Conservation (phyloP, 2,329 filamentous ascomycete genomes). For the Daldinia sp. region DNA sequence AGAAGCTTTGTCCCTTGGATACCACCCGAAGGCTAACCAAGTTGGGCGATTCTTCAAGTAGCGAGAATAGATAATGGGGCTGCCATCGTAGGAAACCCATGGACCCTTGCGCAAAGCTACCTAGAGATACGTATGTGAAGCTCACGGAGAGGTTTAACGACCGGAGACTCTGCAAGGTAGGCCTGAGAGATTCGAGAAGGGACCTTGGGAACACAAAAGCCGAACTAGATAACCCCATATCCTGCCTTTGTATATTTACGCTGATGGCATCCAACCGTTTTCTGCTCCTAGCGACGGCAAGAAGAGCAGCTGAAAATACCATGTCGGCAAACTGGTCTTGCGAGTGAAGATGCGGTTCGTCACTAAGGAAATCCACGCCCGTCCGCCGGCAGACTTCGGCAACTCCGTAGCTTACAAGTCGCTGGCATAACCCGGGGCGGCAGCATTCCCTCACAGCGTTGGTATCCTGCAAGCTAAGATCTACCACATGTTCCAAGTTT, state of each 20-base stretch:
- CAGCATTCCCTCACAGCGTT: constrained; percentile 5
- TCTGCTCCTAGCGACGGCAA: constrained; percentile 31
- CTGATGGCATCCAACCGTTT: constrained; percentile 30
- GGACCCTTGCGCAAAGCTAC: constrained; percentile 33
- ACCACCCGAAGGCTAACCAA: constrained; percentile 32
- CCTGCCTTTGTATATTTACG: constrained; percentile 29
- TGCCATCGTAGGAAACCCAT: constrained; percentile 38
- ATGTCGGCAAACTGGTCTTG: constrained; percentile 40
- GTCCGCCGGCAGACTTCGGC: constrained; percentile 30
- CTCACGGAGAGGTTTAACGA: constrained; percentile 38
- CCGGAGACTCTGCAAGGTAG: constrained; percentile 22
- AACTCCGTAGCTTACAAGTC: constrained; percentile 36
- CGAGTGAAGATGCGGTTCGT: constrained; percentile 23
- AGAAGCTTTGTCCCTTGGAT: constrained; percentile 31
- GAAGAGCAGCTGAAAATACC: constrained; percentile 36
- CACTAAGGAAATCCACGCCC: constrained; percentile 32
- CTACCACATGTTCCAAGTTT: constrained; percentile 31
- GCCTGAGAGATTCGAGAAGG: constrained; percentile 23
- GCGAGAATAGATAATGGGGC: constrained; percentile 35
- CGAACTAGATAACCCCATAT: constrained; percentile 39
- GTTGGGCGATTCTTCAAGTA: constrained; percentile 38
- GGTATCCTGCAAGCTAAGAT: constrained; percentile 35
- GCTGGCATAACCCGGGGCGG: constrained; percentile 20
- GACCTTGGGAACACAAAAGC: constrained; percentile 37
- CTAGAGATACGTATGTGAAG: constrained; percentile 34